Evolutionary conservation across 768 basidiomycete species (phyloP).

Genomic region (Tremella fuciformis): DNA sequence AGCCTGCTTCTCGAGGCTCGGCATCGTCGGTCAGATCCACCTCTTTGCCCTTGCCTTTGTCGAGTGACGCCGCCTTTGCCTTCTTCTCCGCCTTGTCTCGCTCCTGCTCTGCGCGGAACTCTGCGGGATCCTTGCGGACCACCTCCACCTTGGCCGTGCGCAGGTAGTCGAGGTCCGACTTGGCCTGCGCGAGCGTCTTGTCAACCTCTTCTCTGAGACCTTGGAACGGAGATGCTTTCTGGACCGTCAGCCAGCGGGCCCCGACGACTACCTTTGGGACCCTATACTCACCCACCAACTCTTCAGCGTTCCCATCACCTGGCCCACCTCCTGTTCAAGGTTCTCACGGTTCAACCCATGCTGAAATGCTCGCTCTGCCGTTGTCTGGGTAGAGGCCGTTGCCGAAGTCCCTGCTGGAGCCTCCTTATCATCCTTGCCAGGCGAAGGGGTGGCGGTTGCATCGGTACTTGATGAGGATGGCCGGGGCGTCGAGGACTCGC

Average conservation of each 20-base stretch:
- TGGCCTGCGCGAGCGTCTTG: slow-evolving; percentile 47
- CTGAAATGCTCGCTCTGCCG: slow-evolving; percentile 24
- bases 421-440: no score
- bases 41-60: slow-evolving; percentile 43
- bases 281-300: slow-evolving; percentile 66
- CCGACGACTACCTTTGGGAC: slow-evolving; percentile 1
- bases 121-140: slow-evolving; percentile 34
- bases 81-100: slow-evolving; percentile 18
- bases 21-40: slow-evolving; percentile 6
- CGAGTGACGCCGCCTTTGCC: slow-evolving; percentile 26
- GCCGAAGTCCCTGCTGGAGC: not conserved
- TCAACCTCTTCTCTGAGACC: slow-evolving; percentile 46
- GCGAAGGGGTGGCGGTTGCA: no score
- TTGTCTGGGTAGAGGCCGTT: slow-evolving; percentile 3
- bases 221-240: slow-evolving; percentile 42
- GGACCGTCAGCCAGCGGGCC: not conserved
- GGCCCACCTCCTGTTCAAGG: slow-evolving; percentile 79
- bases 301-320: slow-evolving; percentile 77
- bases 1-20: not conserved
- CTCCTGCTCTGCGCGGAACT: slow-evolving; percentile 28
- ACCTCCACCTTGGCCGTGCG: slow-evolving; percentile 46
- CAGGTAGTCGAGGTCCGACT: slow-evolving; percentile 47
- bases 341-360: slow-evolving; percentile 27
- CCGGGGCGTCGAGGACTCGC: no score
- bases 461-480: no score